Evolutionary conservation across 345 rosid genomes (phyloP).

Genomic region (Murraya paniculata): DNA sequence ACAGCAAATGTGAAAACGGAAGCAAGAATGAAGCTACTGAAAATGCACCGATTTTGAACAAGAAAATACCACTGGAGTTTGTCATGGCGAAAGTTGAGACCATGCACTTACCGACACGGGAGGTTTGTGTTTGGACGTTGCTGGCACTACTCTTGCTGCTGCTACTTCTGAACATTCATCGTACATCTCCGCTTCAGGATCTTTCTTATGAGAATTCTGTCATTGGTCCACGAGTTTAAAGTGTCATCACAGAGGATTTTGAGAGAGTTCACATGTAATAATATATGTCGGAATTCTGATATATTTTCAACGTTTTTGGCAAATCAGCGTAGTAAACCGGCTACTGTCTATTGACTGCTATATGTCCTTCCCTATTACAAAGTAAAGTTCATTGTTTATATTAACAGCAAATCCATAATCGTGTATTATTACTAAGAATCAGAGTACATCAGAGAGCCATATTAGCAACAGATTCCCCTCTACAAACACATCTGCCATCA

Average conservation of each 20-base stretch:
- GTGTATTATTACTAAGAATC: background rate
- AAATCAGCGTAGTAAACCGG: background rate
- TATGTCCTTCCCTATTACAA: background rate
- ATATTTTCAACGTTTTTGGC: background rate
- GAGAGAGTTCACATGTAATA: background rate
- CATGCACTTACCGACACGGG: conserved; percentile 12
- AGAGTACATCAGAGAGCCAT: background rate
- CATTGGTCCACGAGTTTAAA: background rate
- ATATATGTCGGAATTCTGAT: background rate
- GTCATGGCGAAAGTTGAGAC: background rate
- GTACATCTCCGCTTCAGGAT: background rate
- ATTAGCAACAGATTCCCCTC: background rate
- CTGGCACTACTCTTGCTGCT: conserved; percentile 18
- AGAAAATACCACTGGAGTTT: conserved; percentile 10
- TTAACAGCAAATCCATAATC: background rate
- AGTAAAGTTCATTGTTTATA: background rate
- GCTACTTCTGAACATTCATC: conserved; percentile 18
- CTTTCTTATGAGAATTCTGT: background rate
- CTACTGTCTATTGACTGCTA: too few species aligned
- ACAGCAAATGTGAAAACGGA: background rate
- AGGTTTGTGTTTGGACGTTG: conserved; percentile 4
- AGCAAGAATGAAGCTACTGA: background rate
- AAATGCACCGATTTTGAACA: background rate
- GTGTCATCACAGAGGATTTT: background rate
- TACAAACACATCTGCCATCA: background rate